Percentiles rank a stretch among this genome's conserved stretches.
Conservation (phyloP, 1,284 basidiomycete species). For the Kwoniella shivajii region DNA sequence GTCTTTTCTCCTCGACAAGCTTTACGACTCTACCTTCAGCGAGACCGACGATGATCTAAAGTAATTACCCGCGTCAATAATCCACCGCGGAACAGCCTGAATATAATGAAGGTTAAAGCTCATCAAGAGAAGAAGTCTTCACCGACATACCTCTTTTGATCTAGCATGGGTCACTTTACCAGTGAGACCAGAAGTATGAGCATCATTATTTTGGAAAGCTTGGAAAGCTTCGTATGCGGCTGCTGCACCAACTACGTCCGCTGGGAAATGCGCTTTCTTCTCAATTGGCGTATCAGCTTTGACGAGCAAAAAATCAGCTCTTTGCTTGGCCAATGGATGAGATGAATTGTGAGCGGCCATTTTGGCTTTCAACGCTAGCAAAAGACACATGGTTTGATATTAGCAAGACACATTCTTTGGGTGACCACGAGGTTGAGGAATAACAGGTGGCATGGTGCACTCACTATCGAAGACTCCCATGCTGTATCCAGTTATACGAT, state of each 20-base stretch:
- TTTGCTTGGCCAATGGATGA: slow-evolving; percentile 30
- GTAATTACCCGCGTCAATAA: no score
- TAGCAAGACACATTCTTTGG: no score
- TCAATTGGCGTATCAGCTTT: slow-evolving; percentile 35
- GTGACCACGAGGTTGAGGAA: no score
- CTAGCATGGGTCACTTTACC: slow-evolving; percentile 32
- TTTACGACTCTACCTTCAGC: slow-evolving; percentile 32
- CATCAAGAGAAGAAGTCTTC: neutral
- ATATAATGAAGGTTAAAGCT: neutral
- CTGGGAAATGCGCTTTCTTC: slow-evolving; percentile 41
- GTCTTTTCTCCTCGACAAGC: slow-evolving; percentile 39
- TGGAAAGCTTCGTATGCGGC: slow-evolving; percentile 43
- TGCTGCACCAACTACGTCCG: slow-evolving; percentile 39
- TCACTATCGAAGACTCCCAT: slow-evolving; percentile 18
- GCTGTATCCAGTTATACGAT: neutral
- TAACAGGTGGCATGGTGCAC: no score
- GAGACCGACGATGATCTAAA: no score
- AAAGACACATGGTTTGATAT: no score
- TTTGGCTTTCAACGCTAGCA: slow-evolving; percentile 27
- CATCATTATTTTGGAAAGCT: slow-evolving; percentile 36
- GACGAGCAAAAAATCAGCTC: slow-evolving; percentile 40
- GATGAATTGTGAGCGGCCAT: slow-evolving; percentile 26
- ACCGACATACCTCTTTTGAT: slow-evolving; percentile 32
- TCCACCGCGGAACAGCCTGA: no score
- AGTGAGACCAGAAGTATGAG: slow-evolving; percentile 17